phyloP scores from a whole-genome alignment of 1,139 yeast species.

The Diutina mesorugosa region DNA sequence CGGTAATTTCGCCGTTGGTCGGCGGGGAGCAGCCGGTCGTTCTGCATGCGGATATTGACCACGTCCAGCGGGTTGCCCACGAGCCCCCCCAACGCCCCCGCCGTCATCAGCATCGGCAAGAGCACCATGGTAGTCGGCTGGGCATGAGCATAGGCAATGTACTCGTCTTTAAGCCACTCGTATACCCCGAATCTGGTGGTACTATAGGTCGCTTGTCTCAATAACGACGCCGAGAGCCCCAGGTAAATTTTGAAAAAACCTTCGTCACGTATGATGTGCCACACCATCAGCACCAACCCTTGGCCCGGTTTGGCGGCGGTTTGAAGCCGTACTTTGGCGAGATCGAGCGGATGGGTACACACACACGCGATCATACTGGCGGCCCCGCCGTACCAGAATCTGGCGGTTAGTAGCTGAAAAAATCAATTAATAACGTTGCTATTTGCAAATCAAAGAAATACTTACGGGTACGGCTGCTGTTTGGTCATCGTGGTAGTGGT shows the following conservation, averaged over 20 bases:
- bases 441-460: neutral
- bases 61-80: slow-evolving; percentile 86
- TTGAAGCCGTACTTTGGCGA: slow-evolving; percentile 77
- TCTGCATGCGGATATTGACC: slow-evolving; percentile 85
- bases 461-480: neutral
- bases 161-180: slow-evolving; percentile 54
- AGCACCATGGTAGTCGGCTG: slow-evolving; percentile 29
- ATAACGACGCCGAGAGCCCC: slow-evolving; percentile 69
- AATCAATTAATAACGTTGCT: too few relatives aligned
- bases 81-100: slow-evolving; percentile 76
- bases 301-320: slow-evolving; percentile 57
- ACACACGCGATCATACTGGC: slow-evolving; percentile 58
- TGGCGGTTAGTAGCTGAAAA: slow-evolving; percentile 6
- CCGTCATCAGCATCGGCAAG: slow-evolving; percentile 69
- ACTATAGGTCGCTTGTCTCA: slow-evolving; percentile 83
- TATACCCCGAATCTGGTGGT: slow-evolving; percentile 78
- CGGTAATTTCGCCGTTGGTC: slow-evolving; percentile 61
- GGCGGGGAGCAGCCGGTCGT: slow-evolving; percentile 58
- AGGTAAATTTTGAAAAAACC: slow-evolving; percentile 62
- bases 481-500: neutral
- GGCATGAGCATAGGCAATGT: slow-evolving; percentile 15
- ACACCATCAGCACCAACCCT: slow-evolving; percentile 46
- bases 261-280: slow-evolving; percentile 46
- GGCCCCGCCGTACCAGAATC: slow-evolving; percentile 43
- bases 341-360: slow-evolving; percentile 62